These are phyloP conservation scores for Rhodotorula glutinis DNA, from an alignment of 1,284 basidiomycete genomes.

Conservation along the genomic window DNA sequence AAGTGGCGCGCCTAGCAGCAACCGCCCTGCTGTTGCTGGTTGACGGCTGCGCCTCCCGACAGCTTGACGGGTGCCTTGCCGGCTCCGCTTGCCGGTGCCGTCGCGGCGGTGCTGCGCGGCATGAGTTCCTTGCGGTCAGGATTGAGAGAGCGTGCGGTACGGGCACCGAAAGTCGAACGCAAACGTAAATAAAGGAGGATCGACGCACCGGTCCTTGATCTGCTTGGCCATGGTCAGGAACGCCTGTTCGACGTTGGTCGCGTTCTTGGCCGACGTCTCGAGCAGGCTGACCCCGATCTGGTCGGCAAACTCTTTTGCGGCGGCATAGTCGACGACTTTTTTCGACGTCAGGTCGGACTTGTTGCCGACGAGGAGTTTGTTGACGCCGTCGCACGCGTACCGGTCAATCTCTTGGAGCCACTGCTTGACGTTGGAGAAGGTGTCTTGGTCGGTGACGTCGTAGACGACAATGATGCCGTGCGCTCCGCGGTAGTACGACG, in stretches of 20 bases:
- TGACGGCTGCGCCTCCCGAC: slow-evolving; percentile 56
- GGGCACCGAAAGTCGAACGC: no score
- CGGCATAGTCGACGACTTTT: slow-evolving; percentile 97
- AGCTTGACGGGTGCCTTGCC: slow-evolving; percentile 54
- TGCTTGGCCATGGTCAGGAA: slow-evolving; percentile 66
- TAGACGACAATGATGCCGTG: slow-evolving; percentile 98
- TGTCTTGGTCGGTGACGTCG: slow-evolving; percentile 95
- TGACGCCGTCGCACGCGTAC: slow-evolving; percentile 97
- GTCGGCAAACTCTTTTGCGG: slow-evolving; percentile 70
- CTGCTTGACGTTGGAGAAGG: slow-evolving; percentile 98
- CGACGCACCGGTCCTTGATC: slow-evolving; percentile 75
- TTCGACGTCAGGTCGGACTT: slow-evolving; percentile 96
- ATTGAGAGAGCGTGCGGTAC: background rate
- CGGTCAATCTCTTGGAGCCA: slow-evolving; percentile 99
- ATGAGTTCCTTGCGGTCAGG: background rate
- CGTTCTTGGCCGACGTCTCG: slow-evolving; percentile 53
- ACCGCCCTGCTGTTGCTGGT: slow-evolving; percentile 69
- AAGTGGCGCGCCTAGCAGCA: slow-evolving; percentile 60
- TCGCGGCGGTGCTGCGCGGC: slow-evolving; percentile 54
- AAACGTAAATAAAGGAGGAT: no score
- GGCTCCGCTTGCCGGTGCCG: slow-evolving; percentile 52
- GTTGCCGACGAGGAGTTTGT: slow-evolving; percentile 97
- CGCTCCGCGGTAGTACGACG: slow-evolving; percentile 83
- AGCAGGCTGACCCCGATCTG: slow-evolving; percentile 49
- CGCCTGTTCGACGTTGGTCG: slow-evolving; percentile 53